Evolutionary conservation across 352 stramenopile species (phyloP), one percentile per base, ranked within the genome.

Genomic region (Phytophthora tubulina): DNA sequence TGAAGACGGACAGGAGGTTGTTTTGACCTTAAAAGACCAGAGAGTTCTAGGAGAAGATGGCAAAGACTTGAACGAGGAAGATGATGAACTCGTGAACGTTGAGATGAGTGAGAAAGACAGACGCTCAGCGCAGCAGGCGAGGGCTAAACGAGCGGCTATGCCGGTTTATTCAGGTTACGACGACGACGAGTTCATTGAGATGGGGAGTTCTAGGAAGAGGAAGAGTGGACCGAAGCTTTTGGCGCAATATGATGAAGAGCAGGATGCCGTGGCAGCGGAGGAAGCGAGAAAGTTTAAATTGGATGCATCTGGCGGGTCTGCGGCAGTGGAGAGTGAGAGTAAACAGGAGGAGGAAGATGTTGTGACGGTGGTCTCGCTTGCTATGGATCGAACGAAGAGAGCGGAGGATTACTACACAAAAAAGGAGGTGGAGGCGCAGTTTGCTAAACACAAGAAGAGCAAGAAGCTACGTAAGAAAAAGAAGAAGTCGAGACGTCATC

Each of bases 121-220:
- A 17, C 81, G 76, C 13, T 30, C 70, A 3, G 82, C 81, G 0
- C 70, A 80, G 11, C 76, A 96, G 52, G 66, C 79, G 31, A 76
- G 76, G 11, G 71, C 76, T 0, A 80, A 85, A 39, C 73, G 87
- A 4, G 81, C 87, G 1, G 36, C 54, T 0, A 85, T 94, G 72
- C 90, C 91, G 0, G 85, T 96, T 51, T 99, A 99, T 83, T 89
- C 90, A 10, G 97, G 92, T 0, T 98, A 96, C 69, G 97, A 99
- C 75, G 97, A 99, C 77, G 96, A 99, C 64, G 97, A 99, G 78
- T 99, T 99, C 76, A 85, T 98, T 65, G 83, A 94, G 60, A 79
- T 94, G 63, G 80, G 86, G n/a, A 70, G 68, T 21, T 42, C 57
- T 15, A 39, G 62, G 8, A 84, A 85, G 63, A 75, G 73, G 45